phyloP scores from a whole-genome alignment of 495 filamentous ascomycete species.

The Hypoxylon crocopeplum region DNA sequence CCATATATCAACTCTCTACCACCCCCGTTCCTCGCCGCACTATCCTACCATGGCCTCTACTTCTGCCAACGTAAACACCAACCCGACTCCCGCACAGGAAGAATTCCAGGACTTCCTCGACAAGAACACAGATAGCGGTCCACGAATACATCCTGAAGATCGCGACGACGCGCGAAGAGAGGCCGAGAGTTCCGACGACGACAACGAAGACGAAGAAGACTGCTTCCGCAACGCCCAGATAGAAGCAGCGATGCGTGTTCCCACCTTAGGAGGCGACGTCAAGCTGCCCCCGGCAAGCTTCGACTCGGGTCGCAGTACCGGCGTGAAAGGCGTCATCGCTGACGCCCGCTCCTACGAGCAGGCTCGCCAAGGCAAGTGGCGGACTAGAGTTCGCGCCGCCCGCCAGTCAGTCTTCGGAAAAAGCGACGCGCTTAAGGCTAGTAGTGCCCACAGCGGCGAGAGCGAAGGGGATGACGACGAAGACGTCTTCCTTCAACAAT shows the following conservation, averaged over 20 bases:
- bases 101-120: slow-evolving; percentile 80
- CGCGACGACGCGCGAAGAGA: slow-evolving; percentile 59
- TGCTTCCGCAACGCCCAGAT: slow-evolving; percentile 63
- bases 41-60: slow-evolving; percentile 58
- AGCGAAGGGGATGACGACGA: slow-evolving; percentile 72
- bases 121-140: slow-evolving; percentile 56
- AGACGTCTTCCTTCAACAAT: slow-evolving; percentile 80
- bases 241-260: slow-evolving; percentile 64
- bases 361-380: slow-evolving; percentile 71
- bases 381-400: slow-evolving; percentile 51
- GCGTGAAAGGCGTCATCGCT: slow-evolving; percentile 97
- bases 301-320: slow-evolving; percentile 78
- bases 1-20: slow-evolving; percentile 34
- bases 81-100: slow-evolving; percentile 72
- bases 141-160: slow-evolving; percentile 60
- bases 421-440: slow-evolving; percentile 7
- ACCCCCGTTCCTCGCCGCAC: slow-evolving; percentile 23
- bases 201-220: slow-evolving; percentile 60
- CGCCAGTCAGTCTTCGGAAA: slow-evolving; percentile 54
- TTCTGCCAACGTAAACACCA: slow-evolving; percentile 34
- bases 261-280: slow-evolving; percentile 62
- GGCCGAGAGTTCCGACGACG: slow-evolving; percentile 50
- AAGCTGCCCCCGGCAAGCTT: slow-evolving; percentile 67
- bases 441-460: slow-evolving; percentile 45
- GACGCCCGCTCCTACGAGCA: slow-evolving; percentile 91